Conservation (phyloP, 2,329 filamentous ascomycete species). For the Fusarium tjaetaba region DNA sequence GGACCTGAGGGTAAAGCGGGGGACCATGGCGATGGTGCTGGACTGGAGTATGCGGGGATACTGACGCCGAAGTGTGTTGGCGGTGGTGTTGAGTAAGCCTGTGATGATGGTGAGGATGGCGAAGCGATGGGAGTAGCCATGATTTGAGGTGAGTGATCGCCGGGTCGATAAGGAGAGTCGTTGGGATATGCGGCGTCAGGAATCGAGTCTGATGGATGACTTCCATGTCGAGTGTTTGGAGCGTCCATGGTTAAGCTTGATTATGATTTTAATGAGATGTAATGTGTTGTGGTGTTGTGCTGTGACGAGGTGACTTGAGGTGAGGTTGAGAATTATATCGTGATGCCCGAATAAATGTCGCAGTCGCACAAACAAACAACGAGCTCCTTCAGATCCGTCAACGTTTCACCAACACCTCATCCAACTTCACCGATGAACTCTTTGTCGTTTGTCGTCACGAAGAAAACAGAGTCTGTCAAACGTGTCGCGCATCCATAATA, state of each 20-base stretch:
- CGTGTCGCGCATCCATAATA: conserved; percentile 1
- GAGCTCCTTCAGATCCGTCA: neutral
- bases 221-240: conserved; percentile 24
- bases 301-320: neutral
- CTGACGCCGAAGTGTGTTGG: conserved; percentile 7
- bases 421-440: neutral
- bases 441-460: neutral
- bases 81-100: conserved; percentile 24
- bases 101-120: conserved; percentile 10
- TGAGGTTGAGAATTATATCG: neutral
- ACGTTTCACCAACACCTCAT: neutral
- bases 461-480: neutral
- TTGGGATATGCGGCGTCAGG: conserved; percentile 47
- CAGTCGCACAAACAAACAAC: neutral
- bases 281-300: neutral
- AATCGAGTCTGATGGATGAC: conserved; percentile 45
- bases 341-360: neutral
- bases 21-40: conserved; percentile 28
- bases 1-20: conserved; percentile 36
- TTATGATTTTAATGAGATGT: neutral
- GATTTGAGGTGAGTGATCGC: conserved; percentile 19
- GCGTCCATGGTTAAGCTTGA: conserved; percentile 28
- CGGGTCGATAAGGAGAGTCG: conserved; percentile 43
- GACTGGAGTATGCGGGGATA: conserved; percentile 22
- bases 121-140: conserved; percentile 6